A percentile compares a stretch with the other conserved stretches of the same genome.
These are phyloP conservation scores for Strigomonas galati DNA, from an alignment of 208 protist genomes.

Conservation along the genomic window DNA sequence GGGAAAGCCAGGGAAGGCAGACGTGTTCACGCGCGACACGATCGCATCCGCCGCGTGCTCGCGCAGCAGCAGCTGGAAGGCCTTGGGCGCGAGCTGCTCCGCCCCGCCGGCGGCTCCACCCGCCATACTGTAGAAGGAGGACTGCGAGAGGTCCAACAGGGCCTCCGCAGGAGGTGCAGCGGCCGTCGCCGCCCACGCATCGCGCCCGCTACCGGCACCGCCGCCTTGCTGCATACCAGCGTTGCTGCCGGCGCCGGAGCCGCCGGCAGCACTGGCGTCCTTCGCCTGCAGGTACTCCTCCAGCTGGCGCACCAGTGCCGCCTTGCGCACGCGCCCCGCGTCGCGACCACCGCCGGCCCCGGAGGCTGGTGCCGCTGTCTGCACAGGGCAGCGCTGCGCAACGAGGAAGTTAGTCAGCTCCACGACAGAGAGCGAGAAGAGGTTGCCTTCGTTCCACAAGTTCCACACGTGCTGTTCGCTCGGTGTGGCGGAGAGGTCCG, in stretches of 20 bases:
- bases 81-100: conserved; percentile 79
- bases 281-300: conserved; percentile 75
- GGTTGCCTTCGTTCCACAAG: conserved; percentile 91
- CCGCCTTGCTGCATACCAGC: background rate
- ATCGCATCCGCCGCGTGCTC: conserved; percentile 74
- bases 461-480: conserved; percentile 72
- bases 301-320: conserved; percentile 72
- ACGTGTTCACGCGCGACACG: conserved; percentile 86
- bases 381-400: conserved; percentile 7
- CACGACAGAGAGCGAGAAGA: conserved; percentile 81
- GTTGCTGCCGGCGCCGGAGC: conserved; percentile 4
- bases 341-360: conserved; percentile 19
- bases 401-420: conserved; percentile 79
- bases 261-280: conserved; percentile 10
- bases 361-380: no score
- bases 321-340: conserved; percentile 45
- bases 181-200: background rate
- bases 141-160: conserved; percentile 82
- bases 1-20: conserved; percentile 81
- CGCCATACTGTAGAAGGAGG: conserved; percentile 72
- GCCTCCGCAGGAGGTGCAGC: conserved; percentile 47
- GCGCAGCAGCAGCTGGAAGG: conserved; percentile 83
- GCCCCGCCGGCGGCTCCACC: conserved; percentile 21
- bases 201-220: conserved; percentile 13
- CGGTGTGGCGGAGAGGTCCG: conserved; percentile 16